A percentile compares a stretch with the other conserved stretches of the same genome.
Conservation (phyloP, 2,329 filamentous ascomycete species). For the Thielaviopsis musarum region DNA sequence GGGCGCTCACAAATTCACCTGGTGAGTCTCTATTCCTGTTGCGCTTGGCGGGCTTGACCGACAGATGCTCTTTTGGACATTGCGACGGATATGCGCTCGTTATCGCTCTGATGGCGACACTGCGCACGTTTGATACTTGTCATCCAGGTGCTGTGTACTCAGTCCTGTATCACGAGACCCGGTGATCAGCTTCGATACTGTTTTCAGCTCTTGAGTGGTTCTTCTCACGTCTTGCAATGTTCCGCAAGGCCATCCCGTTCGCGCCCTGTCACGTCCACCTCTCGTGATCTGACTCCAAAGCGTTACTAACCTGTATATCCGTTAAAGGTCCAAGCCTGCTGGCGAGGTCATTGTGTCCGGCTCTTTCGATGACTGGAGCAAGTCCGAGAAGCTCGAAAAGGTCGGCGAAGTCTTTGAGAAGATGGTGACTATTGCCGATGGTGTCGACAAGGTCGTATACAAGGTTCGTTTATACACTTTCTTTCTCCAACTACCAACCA, state of each 20-base stretch:
- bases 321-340: slow-evolving; percentile 61
- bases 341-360: slow-evolving; percentile 87
- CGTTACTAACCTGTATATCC: not conserved
- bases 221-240: too few species aligned
- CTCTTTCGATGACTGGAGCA: slow-evolving; percentile 87
- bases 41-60: too few species aligned
- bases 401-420: slow-evolving; percentile 61
- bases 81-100: too few species aligned
- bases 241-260: too few species aligned
- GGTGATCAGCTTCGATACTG: too few species aligned
- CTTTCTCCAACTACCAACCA: slow-evolving; percentile 1
- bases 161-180: too few species aligned
- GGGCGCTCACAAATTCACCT: slow-evolving; percentile 11
- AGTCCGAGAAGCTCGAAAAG: slow-evolving; percentile 70
- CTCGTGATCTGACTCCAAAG: not conserved
- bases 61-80: too few species aligned
- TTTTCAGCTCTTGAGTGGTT: too few species aligned
- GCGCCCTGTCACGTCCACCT: too few species aligned
- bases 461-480: slow-evolving; percentile 48
- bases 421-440: slow-evolving; percentile 53
- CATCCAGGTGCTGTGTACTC: too few species aligned
- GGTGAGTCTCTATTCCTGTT: slow-evolving; percentile 2
- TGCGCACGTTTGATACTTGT: too few species aligned
- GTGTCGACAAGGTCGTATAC: slow-evolving; percentile 66
- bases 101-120: too few species aligned